Base-by-base conservation (phyloP, 202 grass and related monocot species). In the Zoysia matrella region DNA sequence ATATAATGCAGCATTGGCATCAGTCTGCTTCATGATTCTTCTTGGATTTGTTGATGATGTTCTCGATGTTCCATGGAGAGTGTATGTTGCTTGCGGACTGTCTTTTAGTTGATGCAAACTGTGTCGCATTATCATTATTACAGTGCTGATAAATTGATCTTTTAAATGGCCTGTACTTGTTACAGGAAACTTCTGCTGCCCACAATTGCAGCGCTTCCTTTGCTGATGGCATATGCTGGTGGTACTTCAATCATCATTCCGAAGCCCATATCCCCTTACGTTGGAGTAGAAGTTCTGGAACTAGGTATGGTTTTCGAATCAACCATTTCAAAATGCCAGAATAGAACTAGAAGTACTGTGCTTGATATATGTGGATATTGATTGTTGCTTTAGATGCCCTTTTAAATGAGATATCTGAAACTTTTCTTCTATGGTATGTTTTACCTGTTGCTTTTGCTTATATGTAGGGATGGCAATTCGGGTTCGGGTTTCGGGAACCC, bases 31-130 rank as follows among this genome's bases (percentile, higher is more conserved):
- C 85, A 98, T 98, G 96, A 95, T 94, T 87, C 92, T 98, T 76
- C 96, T 98, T 85, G 96, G 96, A 83, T 98, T 98, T 91, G 91
- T 98, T 3, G 96, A 98, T 47, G 96, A 98, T 93, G 96, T 98
- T 85, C 92, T 98, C 73, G 96, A 98, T 84, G 44, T 98, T 71
- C 96, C 96, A 60, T 98, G 96, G 96, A 95, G 96, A 95, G 90
- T 95, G 96, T 98, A 98, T 72, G 96, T 89, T 90, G 51, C 71
- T 82, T 70, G 3, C 62, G 47, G 6, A 85, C 52, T 67, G 47
- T 22, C 52, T 77, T 76, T 73, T 60, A 73, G 14, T 60, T 81
- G 40, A 58, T 49, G 54, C 47, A 12, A 66, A 22, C 10, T 16
- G 30, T 70, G 54, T 6, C 48, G 42, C 62, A 7, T 22, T 75